phyloP scores from a whole-genome alignment of 1,139 yeast genomes.

The Yamadazyma dushanensis region DNA sequence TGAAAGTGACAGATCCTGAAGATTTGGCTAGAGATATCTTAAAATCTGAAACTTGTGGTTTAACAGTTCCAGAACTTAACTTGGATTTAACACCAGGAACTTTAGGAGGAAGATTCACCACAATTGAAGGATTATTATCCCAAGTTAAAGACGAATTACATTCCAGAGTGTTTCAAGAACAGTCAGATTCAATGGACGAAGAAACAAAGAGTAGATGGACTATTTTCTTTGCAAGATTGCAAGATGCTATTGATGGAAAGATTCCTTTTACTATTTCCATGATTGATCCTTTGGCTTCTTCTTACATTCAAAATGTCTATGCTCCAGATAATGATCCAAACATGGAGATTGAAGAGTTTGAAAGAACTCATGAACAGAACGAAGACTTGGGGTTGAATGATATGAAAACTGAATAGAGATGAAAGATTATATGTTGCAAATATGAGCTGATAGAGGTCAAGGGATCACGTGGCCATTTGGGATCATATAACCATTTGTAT shows the following conservation, averaged over 20 bases:
- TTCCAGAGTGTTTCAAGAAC: conserved; percentile 77
- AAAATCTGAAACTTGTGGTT: conserved; percentile 90
- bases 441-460: too few species aligned
- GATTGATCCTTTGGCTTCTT: conserved; percentile 94
- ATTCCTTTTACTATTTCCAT: conserved; percentile 79
- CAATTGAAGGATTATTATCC: conserved; percentile 86
- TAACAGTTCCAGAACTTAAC: conserved; percentile 81
- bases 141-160: conserved; percentile 92
- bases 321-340: conserved; percentile 99
- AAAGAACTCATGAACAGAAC: conserved; percentile 82
- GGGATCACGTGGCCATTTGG: too few species aligned
- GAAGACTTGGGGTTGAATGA: conserved; percentile 91
- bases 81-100: conserved; percentile 96
- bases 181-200: conserved; percentile 89
- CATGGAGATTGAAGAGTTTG: conserved; percentile 87
- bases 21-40: conserved; percentile 93
- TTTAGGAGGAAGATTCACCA: conserved; percentile 96
- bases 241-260: conserved; percentile 83
- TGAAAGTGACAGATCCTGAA: conserved; percentile 84
- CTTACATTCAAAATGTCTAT: conserved; percentile 93
- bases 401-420: conserved; percentile 49
- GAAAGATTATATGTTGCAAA: neutral
- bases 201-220: conserved; percentile 80
- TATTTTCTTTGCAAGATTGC: conserved; percentile 68
- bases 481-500: too few species aligned